Conservation (phyloP, 2,329 filamentous ascomycete genomes). For the Fusarium nygamai region DNA sequence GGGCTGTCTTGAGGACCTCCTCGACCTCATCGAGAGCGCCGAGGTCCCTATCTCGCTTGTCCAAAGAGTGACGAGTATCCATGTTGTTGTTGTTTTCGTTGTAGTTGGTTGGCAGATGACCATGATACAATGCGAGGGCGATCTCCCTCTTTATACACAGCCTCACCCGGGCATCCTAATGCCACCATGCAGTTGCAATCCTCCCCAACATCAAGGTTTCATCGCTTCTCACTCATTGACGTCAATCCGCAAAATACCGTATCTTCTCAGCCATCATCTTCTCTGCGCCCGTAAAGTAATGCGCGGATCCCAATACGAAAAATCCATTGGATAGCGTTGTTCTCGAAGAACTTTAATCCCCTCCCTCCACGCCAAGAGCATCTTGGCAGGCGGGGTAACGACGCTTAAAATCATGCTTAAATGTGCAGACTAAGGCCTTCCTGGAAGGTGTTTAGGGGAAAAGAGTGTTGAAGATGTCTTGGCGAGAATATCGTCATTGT, state of each 20-base stretch:
- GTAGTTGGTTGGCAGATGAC: background rate
- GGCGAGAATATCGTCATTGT: background rate
- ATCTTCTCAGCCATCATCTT: background rate
- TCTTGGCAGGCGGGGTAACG: constrained; percentile 20
- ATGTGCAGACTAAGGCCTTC: background rate
- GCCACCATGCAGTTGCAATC: background rate
- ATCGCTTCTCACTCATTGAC: background rate
- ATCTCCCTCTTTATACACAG: background rate
- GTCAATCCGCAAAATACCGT: background rate
- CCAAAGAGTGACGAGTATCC: background rate
- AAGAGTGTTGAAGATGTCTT: background rate
- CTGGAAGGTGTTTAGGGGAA: background rate
- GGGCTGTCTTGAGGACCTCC: constrained; percentile 6
- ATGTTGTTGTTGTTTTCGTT: background rate
- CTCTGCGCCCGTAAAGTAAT: background rate
- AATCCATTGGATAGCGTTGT: background rate
- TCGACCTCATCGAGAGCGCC: constrained; percentile 6
- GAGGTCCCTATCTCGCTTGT: background rate
- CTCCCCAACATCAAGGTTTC: background rate
- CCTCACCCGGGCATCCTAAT: too few relatives aligned
- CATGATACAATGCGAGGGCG: background rate
- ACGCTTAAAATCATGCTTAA: constrained; percentile 16
- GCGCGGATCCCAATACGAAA: background rate
- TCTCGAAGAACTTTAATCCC: background rate
- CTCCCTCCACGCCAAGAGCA: background rate